phyloP scores from a whole-genome alignment of 192 early-diverging fungal species.

The Endogone sp. region DNA sequence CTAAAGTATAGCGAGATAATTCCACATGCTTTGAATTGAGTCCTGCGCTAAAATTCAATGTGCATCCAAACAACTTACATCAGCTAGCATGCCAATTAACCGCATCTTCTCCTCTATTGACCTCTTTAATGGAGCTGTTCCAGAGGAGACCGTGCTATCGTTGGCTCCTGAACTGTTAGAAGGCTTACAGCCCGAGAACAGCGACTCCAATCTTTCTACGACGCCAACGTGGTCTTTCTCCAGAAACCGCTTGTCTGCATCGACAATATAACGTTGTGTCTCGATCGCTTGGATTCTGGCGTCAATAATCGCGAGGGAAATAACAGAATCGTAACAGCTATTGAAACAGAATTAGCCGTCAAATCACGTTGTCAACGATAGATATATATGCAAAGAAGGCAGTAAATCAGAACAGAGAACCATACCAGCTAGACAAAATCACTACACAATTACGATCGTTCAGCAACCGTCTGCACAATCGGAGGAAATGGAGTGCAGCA shows the following conservation, averaged over 20 bases:
- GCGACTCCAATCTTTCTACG: conserved; percentile 24
- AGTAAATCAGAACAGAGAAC: background rate
- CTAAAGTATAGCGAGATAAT: too few relatives aligned
- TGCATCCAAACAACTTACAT: conserved; percentile 15
- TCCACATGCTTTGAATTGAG: background rate
- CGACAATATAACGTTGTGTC: conserved; percentile 30
- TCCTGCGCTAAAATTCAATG: background rate
- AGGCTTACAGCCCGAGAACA: conserved; percentile 13
- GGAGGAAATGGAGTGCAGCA: background rate
- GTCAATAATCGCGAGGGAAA: conserved; percentile 16
- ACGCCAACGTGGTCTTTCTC: conserved; percentile 34
- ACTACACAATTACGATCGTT: background rate
- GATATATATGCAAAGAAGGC: background rate
- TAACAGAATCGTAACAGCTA: conserved; percentile 35
- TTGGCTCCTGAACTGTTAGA: background rate
- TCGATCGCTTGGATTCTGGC: conserved; percentile 22
- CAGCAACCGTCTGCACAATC: background rate
- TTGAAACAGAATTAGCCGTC: background rate
- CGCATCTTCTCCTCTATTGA: conserved; percentile 31
- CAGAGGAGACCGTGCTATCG: background rate
- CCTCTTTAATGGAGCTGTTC: conserved; percentile 19
- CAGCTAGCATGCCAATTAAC: conserved; percentile 32
- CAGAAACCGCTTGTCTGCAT: conserved; percentile 20
- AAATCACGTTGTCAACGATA: background rate
- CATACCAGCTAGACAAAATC: background rate